These are phyloP conservation scores for Dactylellina haptotyla DNA, from an alignment of 2,329 filamentous ascomycete species.

Conservation along the genomic window DNA sequence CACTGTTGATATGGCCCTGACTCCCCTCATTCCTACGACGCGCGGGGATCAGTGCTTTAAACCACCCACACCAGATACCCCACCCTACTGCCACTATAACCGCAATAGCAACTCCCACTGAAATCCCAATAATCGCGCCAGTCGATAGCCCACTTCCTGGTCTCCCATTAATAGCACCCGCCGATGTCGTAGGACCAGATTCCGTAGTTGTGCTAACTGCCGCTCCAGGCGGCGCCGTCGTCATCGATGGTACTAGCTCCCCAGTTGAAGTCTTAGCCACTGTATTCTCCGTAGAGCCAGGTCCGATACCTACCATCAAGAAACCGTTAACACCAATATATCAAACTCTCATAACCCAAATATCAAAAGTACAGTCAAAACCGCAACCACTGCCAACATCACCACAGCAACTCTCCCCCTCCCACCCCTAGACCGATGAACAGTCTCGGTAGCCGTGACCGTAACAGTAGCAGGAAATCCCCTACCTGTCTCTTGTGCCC, in stretches of 20 bases:
- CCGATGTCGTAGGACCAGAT: no score
- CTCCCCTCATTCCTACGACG: background rate
- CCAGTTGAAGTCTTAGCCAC: constrained; percentile 20
- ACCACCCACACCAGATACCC: background rate
- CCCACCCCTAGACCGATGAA: background rate
- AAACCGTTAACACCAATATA: background rate
- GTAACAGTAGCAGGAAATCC: constrained; percentile 18
- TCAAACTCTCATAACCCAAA: constrained; percentile 11
- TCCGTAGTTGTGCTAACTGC: background rate
- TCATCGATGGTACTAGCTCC: background rate
- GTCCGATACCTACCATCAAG: constrained; percentile 13
- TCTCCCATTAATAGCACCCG: background rate
- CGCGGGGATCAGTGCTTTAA: background rate
- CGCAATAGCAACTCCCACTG: background rate
- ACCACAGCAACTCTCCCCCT: background rate
- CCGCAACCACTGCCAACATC: background rate
- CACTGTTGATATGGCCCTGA: background rate
- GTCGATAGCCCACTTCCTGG: background rate
- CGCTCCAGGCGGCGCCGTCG: background rate
- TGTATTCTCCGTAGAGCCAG: constrained; percentile 10
- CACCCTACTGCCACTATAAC: background rate
- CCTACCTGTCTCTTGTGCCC: constrained; percentile 26
- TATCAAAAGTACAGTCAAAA: constrained; percentile 11
- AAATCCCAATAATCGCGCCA: constrained; percentile 9
- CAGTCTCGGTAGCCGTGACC: constrained; percentile 16